Evolutionary conservation across 345 rosid genomes (phyloP).

Genomic region (Gynandropsis gynandra): DNA sequence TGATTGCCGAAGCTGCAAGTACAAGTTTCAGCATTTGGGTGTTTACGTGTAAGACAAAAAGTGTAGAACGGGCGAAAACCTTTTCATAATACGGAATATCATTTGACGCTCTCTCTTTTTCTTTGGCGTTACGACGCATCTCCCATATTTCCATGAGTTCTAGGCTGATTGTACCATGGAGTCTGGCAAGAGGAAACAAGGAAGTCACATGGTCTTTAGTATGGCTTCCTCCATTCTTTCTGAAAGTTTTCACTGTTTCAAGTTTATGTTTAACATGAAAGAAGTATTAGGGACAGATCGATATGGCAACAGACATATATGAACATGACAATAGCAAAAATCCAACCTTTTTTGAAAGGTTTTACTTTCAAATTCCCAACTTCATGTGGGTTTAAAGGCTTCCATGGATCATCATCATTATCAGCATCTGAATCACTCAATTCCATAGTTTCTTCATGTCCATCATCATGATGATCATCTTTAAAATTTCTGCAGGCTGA

Average conservation of each 20-base stretch:
- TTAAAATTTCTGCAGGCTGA: slow-evolving; percentile 19
- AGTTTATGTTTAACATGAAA: slow-evolving; percentile 9
- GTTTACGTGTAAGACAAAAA: slow-evolving; percentile 12
- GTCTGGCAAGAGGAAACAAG: slow-evolving; percentile 74
- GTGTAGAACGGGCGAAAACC: slow-evolving; percentile 33
- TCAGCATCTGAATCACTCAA: slow-evolving; percentile 52
- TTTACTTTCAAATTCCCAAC: slow-evolving; percentile 81
- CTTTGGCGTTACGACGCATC: slow-evolving; percentile 17
- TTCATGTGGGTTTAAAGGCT: slow-evolving; percentile 89
- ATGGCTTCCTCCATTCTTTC: slow-evolving; percentile 35
- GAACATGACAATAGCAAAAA: slow-evolving; percentile 12
- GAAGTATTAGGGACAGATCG: slow-evolving; percentile 15
- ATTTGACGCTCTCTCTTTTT: slow-evolving; percentile 30
- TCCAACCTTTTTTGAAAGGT: slow-evolving; percentile 74
- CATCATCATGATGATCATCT: slow-evolving; percentile 37
- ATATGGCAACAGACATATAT: slow-evolving; percentile 10
- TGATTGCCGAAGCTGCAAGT: slow-evolving; percentile 65
- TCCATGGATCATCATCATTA: slow-evolving; percentile 87
- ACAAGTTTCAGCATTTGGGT: slow-evolving; percentile 19
- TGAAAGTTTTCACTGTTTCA: slow-evolving; percentile 55
- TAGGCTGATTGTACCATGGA: slow-evolving; percentile 60
- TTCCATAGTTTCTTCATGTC: slow-evolving; percentile 41
- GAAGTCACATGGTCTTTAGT: slow-evolving; percentile 30
- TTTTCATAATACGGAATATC: slow-evolving; percentile 63
- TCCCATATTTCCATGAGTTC: slow-evolving; percentile 72